Conservation (phyloP, 2,329 filamentous ascomycete genomes). For the Fusarium longipes region DNA sequence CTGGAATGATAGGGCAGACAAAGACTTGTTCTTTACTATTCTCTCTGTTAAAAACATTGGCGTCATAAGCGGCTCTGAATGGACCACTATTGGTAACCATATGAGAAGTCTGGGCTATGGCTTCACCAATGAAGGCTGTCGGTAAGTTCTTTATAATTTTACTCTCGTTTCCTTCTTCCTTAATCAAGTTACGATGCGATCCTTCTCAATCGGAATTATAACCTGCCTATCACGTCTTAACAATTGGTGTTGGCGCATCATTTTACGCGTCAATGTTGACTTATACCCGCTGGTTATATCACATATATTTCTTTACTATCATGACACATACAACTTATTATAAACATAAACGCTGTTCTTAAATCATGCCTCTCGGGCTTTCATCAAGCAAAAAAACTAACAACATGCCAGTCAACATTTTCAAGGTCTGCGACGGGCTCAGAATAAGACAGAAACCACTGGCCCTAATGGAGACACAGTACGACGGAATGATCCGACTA, state of each 20-base stretch:
- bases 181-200: background rate
- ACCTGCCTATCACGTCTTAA: conserved; percentile 8
- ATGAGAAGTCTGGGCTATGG: conserved; percentile 70
- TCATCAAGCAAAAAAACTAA: conserved; percentile 24
- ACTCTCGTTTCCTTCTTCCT: conserved; percentile 7
- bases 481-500: conserved; percentile 60
- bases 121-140: conserved; percentile 73
- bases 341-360: background rate
- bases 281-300: conserved; percentile 15
- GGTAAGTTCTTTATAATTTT: conserved; percentile 58
- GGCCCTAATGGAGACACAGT: conserved; percentile 50
- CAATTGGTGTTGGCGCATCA: conserved; percentile 6
- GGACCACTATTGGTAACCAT: conserved; percentile 70
- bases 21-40: conserved; percentile 72
- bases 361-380: background rate
- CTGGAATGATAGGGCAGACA: conserved; percentile 71
- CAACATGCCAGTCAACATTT: conserved; percentile 65
- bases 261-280: conserved; percentile 21
- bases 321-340: background rate
- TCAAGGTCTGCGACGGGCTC: conserved; percentile 66
- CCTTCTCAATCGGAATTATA: background rate
- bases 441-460: conserved; percentile 63
- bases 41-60: conserved; percentile 72
- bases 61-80: conserved; percentile 71
- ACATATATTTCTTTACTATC: background rate